Percentiles rank a stretch among this genome's conserved stretches.
These are phyloP conservation scores for Pseudofabraea citricarpa DNA, from an alignment of 2,329 filamentous ascomycete genomes.

Conservation along the genomic window DNA sequence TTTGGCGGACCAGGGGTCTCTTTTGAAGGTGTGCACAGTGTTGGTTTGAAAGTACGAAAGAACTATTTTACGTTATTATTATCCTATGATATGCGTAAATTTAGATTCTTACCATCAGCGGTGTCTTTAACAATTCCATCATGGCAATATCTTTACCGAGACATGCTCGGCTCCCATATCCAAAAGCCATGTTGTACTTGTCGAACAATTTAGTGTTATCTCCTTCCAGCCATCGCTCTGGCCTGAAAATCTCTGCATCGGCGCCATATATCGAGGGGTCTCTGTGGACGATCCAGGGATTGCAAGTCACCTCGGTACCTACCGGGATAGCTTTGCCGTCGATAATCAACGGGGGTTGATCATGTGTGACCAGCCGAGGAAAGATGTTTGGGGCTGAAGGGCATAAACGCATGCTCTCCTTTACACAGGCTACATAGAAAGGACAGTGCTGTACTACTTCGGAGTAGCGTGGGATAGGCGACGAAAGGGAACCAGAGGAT, in stretches of 20 bases:
- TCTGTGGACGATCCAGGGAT: constrained; percentile 67
- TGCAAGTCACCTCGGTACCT: constrained; percentile 68
- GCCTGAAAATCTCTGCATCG: constrained; percentile 58
- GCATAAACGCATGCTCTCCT: constrained; percentile 44
- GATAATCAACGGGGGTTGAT: constrained; percentile 3
- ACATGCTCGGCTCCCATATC: constrained; percentile 62
- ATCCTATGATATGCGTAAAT: neutral
- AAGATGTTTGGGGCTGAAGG: constrained; percentile 48
- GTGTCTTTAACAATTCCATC: constrained; percentile 52
- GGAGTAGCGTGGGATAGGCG: constrained; percentile 33
- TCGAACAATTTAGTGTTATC: constrained; percentile 55
- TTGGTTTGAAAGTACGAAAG: neutral
- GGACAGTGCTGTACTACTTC: constrained; percentile 37
- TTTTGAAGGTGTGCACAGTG: neutral
- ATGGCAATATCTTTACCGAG: constrained; percentile 60
- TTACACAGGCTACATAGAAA: constrained; percentile 45
- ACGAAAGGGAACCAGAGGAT: constrained; percentile 26
- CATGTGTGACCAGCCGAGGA: constrained; percentile 36
- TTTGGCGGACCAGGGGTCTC: neutral
- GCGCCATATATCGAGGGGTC: constrained; percentile 60
- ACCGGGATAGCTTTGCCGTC: neutral
- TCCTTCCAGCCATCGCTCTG: constrained; percentile 56
- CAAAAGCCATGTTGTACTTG: constrained; percentile 65
- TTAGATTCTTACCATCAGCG: neutral
- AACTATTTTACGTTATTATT: neutral